Evolutionary conservation across 2,329 filamentous ascomycete genomes (phyloP), one percentile per base, ranked within the genome.

Genomic region (Diplodia intermedia): DNA sequence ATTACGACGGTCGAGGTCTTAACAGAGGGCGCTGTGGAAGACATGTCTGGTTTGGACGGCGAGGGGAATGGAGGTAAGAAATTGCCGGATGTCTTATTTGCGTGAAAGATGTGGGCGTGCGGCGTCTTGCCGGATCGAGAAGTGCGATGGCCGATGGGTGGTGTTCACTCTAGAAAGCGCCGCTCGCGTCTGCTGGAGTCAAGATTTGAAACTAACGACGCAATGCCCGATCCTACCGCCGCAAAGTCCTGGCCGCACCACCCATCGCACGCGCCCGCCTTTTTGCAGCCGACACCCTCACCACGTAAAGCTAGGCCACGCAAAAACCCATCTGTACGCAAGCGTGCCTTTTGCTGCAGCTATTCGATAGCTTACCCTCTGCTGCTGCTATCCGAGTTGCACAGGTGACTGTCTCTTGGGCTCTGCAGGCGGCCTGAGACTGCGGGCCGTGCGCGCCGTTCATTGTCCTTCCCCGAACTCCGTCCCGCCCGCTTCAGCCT

Each of bases 1-100:
- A 85, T 82, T 72, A 86, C 82, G 75, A 89, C 81, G 71, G 86
- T 87, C 52, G 86, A 85, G 65, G 86, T 84, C 75, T 83, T 84
- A 78, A 87, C 82, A 68, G 76, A 81, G 73, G 77, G 77, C 65
- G 71, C 65, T 69, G 69, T 67, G 49, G 74, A 73, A 70, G 76
- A 77, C 71, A 69, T 75, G 70, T 60, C 57, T 68, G 26, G 54
- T 36, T 31, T 40, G 18, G 14, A 33, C 29, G 56, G 20, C 31
- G 43, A 29, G 29, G 38, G 31, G 23, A 11, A 26, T 18, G 26
- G 26, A 18, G 26, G 9, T 49, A 33, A 33, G 14, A n/a, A 29
- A n/a, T 20, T 55, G 47, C 23, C 33, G 26, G 31, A 29, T 53
- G 62, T 53, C 33, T 65, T 29, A 50, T 31, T 47, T 50, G 49